Evolutionary conservation across 208 protist species (phyloP).

Genomic region (Leishmania tropica): DNA sequence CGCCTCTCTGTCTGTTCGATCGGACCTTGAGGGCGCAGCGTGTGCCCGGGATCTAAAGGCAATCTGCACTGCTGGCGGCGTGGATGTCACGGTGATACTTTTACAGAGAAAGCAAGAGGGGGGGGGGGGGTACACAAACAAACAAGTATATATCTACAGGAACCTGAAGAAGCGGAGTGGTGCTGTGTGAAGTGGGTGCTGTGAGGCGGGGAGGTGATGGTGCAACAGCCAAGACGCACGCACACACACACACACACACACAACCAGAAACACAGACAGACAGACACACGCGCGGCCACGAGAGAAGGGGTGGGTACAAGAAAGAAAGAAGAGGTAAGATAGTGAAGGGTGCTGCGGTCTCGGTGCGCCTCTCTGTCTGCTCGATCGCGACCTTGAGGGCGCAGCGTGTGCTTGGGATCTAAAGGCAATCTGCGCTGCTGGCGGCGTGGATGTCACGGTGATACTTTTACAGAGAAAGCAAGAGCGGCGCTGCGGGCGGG

Average conservation of each 20-base stretch:
- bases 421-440: not conserved
- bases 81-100: not conserved
- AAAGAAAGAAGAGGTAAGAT: not conserved
- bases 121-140: not conserved
- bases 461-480: not conserved
- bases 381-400: not conserved
- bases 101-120: not conserved
- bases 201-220: not conserved
- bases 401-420: too few relatives aligned
- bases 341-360: not conserved
- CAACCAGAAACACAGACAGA: too few relatives aligned
- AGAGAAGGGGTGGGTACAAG: not conserved
- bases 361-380: too few relatives aligned
- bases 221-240: not conserved
- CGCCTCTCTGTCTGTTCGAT: not conserved
- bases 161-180: too few relatives aligned
- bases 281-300: too few relatives aligned
- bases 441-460: not conserved
- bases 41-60: not conserved
- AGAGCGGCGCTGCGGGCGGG: not conserved
- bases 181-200: too few relatives aligned
- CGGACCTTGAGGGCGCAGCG: not conserved
- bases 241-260: not conserved
- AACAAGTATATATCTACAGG: too few relatives aligned
- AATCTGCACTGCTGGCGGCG: not conserved